Conservation (phyloP, 345 rosid species). For the Draba incana region DNA sequence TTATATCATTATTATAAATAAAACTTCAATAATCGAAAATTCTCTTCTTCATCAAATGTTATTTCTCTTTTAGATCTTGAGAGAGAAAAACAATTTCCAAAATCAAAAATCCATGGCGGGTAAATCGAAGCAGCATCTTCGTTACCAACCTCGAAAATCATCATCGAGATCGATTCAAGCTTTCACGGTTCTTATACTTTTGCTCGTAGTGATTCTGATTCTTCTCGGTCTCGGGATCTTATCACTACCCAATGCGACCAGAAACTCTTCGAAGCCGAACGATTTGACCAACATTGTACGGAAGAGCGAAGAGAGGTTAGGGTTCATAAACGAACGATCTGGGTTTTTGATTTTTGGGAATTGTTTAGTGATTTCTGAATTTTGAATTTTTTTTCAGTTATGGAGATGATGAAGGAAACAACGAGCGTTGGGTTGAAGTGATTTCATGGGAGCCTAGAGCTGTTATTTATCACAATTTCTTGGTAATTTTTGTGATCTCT, state of each 20-base stretch:
- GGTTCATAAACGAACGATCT: background rate
- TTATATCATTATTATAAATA: background rate
- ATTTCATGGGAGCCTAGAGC: slow-evolving; percentile 99
- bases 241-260: slow-evolving; percentile 63
- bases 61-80: slow-evolving; percentile 33
- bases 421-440: slow-evolving; percentile 85
- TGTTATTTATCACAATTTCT: slow-evolving; percentile 80
- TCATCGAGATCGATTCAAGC: slow-evolving; percentile 61
- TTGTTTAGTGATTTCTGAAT: slow-evolving; percentile 5
- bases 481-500: slow-evolving; percentile 49
- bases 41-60: slow-evolving; percentile 19
- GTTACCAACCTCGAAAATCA: slow-evolving; percentile 37
- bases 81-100: background rate
- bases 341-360: background rate
- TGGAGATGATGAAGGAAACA: slow-evolving; percentile 50
- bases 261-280: slow-evolving; percentile 54
- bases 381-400: slow-evolving; percentile 14
- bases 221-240: slow-evolving; percentile 79
- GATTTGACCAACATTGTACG: slow-evolving; percentile 77
- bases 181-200: slow-evolving; percentile 50
- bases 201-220: slow-evolving; percentile 67
- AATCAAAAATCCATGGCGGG: slow-evolving; percentile 29
- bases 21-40: slow-evolving; percentile 8
- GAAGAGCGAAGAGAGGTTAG: slow-evolving; percentile 48
- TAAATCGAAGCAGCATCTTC: slow-evolving; percentile 38